Evolutionary conservation across 306 rosid genomes (phyloP).

Genomic region (Rubus parviflorus): DNA sequence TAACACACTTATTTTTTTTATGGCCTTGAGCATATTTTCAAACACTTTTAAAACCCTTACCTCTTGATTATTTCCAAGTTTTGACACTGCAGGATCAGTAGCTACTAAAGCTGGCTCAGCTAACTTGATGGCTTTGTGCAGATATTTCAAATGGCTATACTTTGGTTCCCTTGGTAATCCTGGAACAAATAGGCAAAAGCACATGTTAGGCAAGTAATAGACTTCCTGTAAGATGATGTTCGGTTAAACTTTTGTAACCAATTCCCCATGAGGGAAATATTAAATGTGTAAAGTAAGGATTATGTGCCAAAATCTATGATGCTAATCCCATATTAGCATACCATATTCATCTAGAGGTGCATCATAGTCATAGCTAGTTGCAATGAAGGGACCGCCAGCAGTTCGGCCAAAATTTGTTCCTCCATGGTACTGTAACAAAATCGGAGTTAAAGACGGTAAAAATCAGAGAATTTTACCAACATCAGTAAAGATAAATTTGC

Average conservation of each 20-base stretch:
- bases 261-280: not conserved
- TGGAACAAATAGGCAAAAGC: slow-evolving; percentile 31
- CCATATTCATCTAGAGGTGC: slow-evolving; percentile 95
- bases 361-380: slow-evolving; percentile 93
- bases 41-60: slow-evolving; percentile 32
- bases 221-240: slow-evolving; percentile 4
- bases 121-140: slow-evolving; percentile 80
- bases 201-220: not conserved
- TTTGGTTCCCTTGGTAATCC: slow-evolving; percentile 83
- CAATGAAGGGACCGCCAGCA: slow-evolving; percentile 82
- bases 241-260: not conserved
- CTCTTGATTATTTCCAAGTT: slow-evolving; percentile 72
- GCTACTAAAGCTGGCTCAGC: slow-evolving; percentile 71
- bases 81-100: slow-evolving; percentile 61
- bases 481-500: not conserved
- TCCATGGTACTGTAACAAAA: slow-evolving; percentile 75
- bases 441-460: slow-evolving; percentile 1
- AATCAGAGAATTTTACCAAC: not conserved
- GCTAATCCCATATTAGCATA: slow-evolving; percentile 31
- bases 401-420: slow-evolving; percentile 98
- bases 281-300: not conserved
- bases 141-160: slow-evolving; percentile 88
- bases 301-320: slow-evolving; percentile 8
- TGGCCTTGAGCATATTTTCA: slow-evolving; percentile 2
- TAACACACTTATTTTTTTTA: not conserved